Conservation (phyloP, 2,329 filamentous ascomycete species). For the Fonsecaea pugnacius region DNA sequence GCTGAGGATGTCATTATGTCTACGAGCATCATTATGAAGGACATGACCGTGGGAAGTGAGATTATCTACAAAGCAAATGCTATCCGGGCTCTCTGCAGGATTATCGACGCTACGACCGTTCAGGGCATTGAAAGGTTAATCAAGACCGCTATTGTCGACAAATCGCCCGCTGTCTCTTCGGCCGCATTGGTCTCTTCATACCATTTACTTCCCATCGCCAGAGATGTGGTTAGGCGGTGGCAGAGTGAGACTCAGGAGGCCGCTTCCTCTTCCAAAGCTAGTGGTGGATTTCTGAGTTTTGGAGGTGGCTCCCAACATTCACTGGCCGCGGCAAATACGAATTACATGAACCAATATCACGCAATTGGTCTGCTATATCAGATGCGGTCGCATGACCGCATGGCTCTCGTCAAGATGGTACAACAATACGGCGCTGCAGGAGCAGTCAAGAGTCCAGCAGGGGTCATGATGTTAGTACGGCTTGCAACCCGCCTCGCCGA, state of each 20-base stretch:
- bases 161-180: slow-evolving; percentile 95
- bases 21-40: slow-evolving; percentile 99
- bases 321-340: slow-evolving; percentile 76
- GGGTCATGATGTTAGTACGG: slow-evolving; percentile 87
- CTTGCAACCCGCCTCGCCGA: slow-evolving; percentile 92
- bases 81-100: slow-evolving; percentile 90
- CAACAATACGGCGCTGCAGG: slow-evolving; percentile 94
- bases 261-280: slow-evolving; percentile 85
- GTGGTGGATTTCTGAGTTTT: slow-evolving; percentile 88
- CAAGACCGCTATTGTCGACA: slow-evolving; percentile 99
- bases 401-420: slow-evolving; percentile 99
- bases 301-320: slow-evolving; percentile 75
- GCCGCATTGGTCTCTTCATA: slow-evolving; percentile 96
- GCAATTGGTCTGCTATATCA: slow-evolving; percentile 96
- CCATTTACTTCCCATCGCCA: slow-evolving; percentile 93
- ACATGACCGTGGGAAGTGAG: slow-evolving; percentile 93
- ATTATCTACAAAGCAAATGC: slow-evolving; percentile 94
- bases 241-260: slow-evolving; percentile 98
- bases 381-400: slow-evolving; percentile 95
- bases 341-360: slow-evolving; percentile 98
- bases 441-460: slow-evolving; percentile 91
- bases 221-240: slow-evolving; percentile 94
- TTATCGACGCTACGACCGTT: slow-evolving; percentile 94
- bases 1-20: slow-evolving; percentile 99
- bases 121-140: slow-evolving; percentile 98